Evolutionary conservation across 1,284 basidiomycete genomes (phyloP), one percentile per base, ranked within the genome.

Genomic region (Ustilago esculenta): DNA sequence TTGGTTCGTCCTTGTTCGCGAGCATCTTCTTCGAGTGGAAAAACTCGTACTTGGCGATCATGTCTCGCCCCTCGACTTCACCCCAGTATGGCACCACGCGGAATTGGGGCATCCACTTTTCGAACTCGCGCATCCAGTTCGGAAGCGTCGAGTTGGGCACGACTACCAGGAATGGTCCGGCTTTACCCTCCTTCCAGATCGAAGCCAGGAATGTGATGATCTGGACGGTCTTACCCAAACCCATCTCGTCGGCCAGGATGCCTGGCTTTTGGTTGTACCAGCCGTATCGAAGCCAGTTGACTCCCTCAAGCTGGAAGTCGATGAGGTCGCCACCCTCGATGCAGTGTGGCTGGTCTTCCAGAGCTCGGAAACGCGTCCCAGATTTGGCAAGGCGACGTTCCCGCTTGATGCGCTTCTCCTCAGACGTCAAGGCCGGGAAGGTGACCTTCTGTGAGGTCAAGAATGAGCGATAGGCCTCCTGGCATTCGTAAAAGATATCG

Each of bases 171-270:
- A 88, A 88, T 1, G 95, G 95, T 55, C 86, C 90, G 0, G 89
- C 67, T 87, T 14, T 86, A 76, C 51, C 47, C 25, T 74, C 68
- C 34, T 66, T 65, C 43, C 69, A 71, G n/a, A 95, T 86, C 36
- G 88, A 87, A 3, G 92, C 92, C 5, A 98, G 84, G 82, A 94
- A 91, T 0, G 90, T 89, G 25, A 90, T 89, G 37, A 97, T 90
- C 82, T 97, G 93, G 3, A 98, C 91, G 0, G 94, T 97, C 85
- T 94, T 94, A 0, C 92, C 92, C 88, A 94, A 68, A 30, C 71
- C 60, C 95, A 98, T 98, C 83, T 98, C 95, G 79, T 98, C 95
- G 3, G 94, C 94, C n/a, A 98, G 86, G 70, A 97, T 98, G 72
- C 91, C 94, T 33, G 90, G 88, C 67, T 94, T 92, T 39, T 87